A percentile compares a stretch with the other conserved stretches of the same genome.
phyloP scores from a whole-genome alignment of 2,329 filamentous ascomycete genomes.

The Fusarium buxicola region DNA sequence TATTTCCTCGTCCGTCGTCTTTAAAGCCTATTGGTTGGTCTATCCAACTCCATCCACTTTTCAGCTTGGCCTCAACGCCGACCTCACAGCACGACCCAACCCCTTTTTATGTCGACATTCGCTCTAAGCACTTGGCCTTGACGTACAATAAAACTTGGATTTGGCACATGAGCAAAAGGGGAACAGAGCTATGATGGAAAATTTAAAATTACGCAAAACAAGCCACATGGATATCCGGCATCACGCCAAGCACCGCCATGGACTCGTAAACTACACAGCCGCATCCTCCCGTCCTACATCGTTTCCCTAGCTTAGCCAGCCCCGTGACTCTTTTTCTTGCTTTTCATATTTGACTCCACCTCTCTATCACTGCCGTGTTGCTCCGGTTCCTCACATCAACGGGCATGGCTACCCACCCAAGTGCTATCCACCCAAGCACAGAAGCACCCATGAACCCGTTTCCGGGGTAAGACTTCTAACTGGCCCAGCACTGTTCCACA shows the following conservation, averaged over 20 bases:
- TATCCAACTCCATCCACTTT: too few species aligned
- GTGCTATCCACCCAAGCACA: slow-evolving; percentile 7
- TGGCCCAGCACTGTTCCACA: background rate
- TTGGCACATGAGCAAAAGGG: background rate
- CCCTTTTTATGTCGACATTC: background rate
- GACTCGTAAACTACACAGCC: slow-evolving; percentile 1
- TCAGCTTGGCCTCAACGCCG: background rate
- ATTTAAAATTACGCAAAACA: slow-evolving; percentile 23
- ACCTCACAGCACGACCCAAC: slow-evolving; percentile 10
- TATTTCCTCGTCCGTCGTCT: background rate
- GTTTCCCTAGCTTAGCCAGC: slow-evolving; percentile 6
- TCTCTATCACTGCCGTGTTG: background rate
- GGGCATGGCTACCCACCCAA: background rate
- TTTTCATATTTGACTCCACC: too few species aligned
- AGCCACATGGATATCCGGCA: slow-evolving; percentile 24
- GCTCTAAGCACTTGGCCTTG: background rate
- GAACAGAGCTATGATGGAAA: slow-evolving; percentile 13
- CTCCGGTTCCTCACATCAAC: background rate
- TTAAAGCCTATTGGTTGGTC: too few species aligned
- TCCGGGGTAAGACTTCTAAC: slow-evolving; percentile 22
- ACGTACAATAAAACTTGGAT: too few species aligned
- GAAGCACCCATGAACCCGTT: slow-evolving; percentile 4
- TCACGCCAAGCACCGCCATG: slow-evolving; percentile 22
- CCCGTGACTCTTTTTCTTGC: slow-evolving; percentile 6
- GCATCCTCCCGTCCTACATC: slow-evolving; percentile 19